Percentiles rank a stretch among this genome's conserved stretches.
Evolutionary conservation across 2,329 filamentous ascomycete genomes (phyloP).

Genomic region (Cercospora sojina): DNA sequence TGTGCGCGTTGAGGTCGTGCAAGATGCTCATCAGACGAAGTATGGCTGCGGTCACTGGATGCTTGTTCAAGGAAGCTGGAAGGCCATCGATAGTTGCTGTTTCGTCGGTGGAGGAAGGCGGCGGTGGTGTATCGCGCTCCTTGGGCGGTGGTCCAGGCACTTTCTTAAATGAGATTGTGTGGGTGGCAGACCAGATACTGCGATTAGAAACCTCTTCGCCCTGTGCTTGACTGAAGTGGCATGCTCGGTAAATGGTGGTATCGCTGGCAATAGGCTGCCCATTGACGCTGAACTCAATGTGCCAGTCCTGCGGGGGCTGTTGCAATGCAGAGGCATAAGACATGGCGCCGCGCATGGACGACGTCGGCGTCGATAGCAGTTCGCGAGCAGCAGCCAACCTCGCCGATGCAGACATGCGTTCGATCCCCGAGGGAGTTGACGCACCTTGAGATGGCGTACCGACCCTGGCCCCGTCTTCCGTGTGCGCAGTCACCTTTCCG

Average conservation of each 20-base stretch:
- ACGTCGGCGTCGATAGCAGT: constrained; percentile 48
- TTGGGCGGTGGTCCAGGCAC: constrained; percentile 78
- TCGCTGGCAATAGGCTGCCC: constrained; percentile 82
- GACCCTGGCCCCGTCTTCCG: constrained; percentile 86
- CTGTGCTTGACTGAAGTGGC: constrained; percentile 67
- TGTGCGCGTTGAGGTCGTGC: constrained; percentile 87
- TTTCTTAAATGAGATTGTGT: constrained; percentile 87
- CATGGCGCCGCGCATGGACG: constrained; percentile 57
- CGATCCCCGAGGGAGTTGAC: constrained; percentile 35
- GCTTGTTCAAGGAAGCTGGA: constrained; percentile 76
- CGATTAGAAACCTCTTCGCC: constrained; percentile 67
- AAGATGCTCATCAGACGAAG: constrained; percentile 83
- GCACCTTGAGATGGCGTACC: constrained; percentile 70
- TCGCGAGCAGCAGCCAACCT: constrained; percentile 38
- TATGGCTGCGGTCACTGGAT: constrained; percentile 82
- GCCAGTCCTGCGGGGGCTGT: constrained; percentile 85
- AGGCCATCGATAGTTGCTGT: constrained; percentile 56
- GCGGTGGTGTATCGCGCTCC: constrained; percentile 59
- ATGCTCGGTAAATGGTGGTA: constrained; percentile 92
- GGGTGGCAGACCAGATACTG: constrained; percentile 85
- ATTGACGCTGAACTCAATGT: constrained; percentile 91
- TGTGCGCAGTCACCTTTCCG: constrained; percentile 84
- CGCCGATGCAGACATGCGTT: constrained; percentile 35
- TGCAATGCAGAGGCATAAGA: constrained; percentile 85
- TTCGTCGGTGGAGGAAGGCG: constrained; percentile 55